Percentiles rank a stretch among this genome's conserved stretches.
Conservation (phyloP, 306 rosid species). For the Senna tora region DNA sequence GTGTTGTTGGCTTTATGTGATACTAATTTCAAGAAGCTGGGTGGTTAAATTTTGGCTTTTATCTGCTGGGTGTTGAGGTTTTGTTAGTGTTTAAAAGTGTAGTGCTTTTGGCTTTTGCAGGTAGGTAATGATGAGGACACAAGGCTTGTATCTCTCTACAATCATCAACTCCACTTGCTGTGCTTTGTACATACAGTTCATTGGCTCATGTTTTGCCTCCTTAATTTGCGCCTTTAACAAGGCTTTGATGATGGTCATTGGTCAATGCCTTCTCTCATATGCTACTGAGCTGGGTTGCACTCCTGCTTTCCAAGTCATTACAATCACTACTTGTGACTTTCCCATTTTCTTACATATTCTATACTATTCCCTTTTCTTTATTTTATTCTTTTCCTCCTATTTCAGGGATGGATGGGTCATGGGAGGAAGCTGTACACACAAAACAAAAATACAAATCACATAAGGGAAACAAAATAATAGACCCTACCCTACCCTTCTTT, state of each 20-base stretch:
- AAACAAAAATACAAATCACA: background rate
- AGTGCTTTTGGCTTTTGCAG: constrained; percentile 24
- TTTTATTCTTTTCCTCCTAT: constrained; percentile 7
- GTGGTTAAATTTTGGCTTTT: constrained; percentile 23
- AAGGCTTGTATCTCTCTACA: constrained; percentile 36
- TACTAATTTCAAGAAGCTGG: background rate
- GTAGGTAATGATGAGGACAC: constrained; percentile 40
- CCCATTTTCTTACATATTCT: constrained; percentile 18
- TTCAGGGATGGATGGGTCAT: no score
- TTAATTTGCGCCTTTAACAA: constrained; percentile 65
- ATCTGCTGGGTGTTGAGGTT: background rate
- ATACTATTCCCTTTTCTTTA: constrained; percentile 11
- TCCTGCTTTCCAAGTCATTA: constrained; percentile 44
- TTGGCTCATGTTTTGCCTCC: constrained; percentile 47
- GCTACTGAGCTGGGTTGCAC: constrained; percentile 61
- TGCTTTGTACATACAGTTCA: constrained; percentile 32
- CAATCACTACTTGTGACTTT: constrained; percentile 32
- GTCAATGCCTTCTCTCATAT: constrained; percentile 28
- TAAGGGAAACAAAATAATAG: background rate
- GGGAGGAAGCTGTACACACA: constrained; percentile 5
- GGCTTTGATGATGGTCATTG: constrained; percentile 8
- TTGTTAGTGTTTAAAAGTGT: constrained; percentile 22
- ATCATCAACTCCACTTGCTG: constrained; percentile 48
- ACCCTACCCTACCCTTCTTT: no score
- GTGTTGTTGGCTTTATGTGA: constrained; percentile 25